Evolutionary conservation across 495 filamentous ascomycete genomes (phyloP), one percentile per base, ranked within the genome.

Genomic region (Lasiosphaeria ovina): DNA sequence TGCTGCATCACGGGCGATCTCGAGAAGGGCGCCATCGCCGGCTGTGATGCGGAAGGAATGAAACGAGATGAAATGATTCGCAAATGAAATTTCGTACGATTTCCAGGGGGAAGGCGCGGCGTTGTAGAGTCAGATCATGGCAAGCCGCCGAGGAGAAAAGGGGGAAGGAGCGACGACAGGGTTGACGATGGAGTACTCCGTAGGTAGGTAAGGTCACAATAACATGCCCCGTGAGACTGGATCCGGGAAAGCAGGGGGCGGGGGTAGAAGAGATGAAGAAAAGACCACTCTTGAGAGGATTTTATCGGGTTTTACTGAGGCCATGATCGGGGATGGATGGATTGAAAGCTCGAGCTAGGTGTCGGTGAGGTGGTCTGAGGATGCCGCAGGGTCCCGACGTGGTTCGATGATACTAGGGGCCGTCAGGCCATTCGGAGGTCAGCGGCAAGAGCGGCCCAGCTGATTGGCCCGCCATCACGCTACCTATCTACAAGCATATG

Each of bases 1-100:
- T 90, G 87, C 67, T 79, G 73, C 62, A 82, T 76, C 40, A 74
- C 76, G 36, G 59, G 60, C 35, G 52, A 64, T 40, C 54, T 60
- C 51, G 60, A 24, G 12, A 62, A 52, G 42, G 69, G 60, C 9
- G 62, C 72, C 81, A 70, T 70, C 50, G 38, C 66, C 61, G 48
- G 6, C 35, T 11, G 12, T 34, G 53, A 11, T 33, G 3, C 6
- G 24, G 5, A 34, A 35, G 6, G 17, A 53, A 16, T 53, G 7
- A 14, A 42, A 42, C 24, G 38, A 14, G 8, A 42, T 14, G 38
- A 42, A 14, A n/a, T 47, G 11, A n/a, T 14, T 47, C 12, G 44
- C 12, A 47, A 47, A 3, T 8, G 7, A 42, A 12, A 42, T 12
- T 42, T 24, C 24, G 24, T 24, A 24, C 24, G 24, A 24, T 24